A percentile compares a stretch with the other conserved stretches of the same genome.
phyloP scores from a whole-genome alignment of 805 yeast species.

The Cyberlindnera americana region DNA sequence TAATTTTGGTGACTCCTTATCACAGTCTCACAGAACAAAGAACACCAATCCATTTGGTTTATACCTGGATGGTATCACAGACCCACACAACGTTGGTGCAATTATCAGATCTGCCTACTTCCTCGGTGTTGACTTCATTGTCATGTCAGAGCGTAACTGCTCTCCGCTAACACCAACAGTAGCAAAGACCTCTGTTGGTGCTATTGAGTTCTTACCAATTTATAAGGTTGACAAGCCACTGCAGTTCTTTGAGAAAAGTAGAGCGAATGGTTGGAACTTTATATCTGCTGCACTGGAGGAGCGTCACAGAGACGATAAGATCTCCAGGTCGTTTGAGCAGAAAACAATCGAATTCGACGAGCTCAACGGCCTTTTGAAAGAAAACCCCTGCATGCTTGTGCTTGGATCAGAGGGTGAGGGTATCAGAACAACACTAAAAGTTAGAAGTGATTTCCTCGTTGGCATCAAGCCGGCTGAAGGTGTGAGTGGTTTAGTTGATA shows the following conservation, averaged over 20 bases:
- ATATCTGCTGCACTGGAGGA: constrained; percentile 51
- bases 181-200: constrained; percentile 80
- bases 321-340: constrained; percentile 27
- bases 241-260: constrained; percentile 54
- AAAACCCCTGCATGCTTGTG: constrained; percentile 63
- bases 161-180: constrained; percentile 77
- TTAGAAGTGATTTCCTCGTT: constrained; percentile 49
- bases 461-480: constrained; percentile 32
- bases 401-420: constrained; percentile 89
- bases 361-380: constrained; percentile 39
- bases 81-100: constrained; percentile 87
- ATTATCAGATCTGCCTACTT: constrained; percentile 75
- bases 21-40: constrained; percentile 17
- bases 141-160: constrained; percentile 64
- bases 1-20: constrained; percentile 27
- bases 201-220: constrained; percentile 68
- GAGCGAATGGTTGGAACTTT: constrained; percentile 62
- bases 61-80: constrained; percentile 74
- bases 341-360: constrained; percentile 39
- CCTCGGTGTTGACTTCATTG: constrained; percentile 78
- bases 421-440: constrained; percentile 60
- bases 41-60: constrained; percentile 60
- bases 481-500: constrained; percentile 51
- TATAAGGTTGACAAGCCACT: constrained; percentile 57
- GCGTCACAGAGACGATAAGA: constrained; percentile 31